Evolutionary conservation across 495 filamentous ascomycete species (phyloP).

Genomic region (Cetradonia linearis): DNA sequence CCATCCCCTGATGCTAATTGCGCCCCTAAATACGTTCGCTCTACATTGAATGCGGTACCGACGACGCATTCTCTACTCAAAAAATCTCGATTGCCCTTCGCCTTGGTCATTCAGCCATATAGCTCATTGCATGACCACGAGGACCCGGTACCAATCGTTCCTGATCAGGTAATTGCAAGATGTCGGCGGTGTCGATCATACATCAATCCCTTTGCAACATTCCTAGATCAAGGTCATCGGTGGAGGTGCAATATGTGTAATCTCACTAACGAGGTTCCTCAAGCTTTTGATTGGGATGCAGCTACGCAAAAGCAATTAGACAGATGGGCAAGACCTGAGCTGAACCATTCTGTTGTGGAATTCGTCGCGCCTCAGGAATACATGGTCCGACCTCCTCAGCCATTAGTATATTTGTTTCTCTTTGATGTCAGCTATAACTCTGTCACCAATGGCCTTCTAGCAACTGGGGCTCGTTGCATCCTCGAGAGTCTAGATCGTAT

Average conservation of each 20-base stretch:
- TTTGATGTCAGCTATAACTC: slow-evolving; percentile 93
- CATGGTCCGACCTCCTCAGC: slow-evolving; percentile 96
- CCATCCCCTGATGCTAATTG: slow-evolving; percentile 89
- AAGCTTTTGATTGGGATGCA: slow-evolving; percentile 97
- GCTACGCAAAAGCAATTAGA: slow-evolving; percentile 81
- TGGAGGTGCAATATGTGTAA: slow-evolving; percentile 99
- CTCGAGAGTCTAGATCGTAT: slow-evolving; percentile 92
- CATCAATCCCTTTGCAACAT: slow-evolving; percentile 94
- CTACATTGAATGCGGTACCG: slow-evolving; percentile 85
- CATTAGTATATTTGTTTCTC: slow-evolving; percentile 94
- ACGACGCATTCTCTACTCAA: slow-evolving; percentile 86
- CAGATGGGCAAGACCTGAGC: slow-evolving; percentile 75
- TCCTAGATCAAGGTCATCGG: slow-evolving; percentile 91
- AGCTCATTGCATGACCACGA: slow-evolving; percentile 84
- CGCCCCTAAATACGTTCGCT: slow-evolving; percentile 87
- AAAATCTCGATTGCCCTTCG: slow-evolving; percentile 91
- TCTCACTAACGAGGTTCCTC: slow-evolving; percentile 94
- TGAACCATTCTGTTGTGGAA: slow-evolving; percentile 91
- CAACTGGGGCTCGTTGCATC: slow-evolving; percentile 87
- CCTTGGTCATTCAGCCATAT: slow-evolving; percentile 92
- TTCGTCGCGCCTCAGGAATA: slow-evolving; percentile 98
- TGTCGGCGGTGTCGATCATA: slow-evolving; percentile 93
- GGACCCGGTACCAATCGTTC: slow-evolving; percentile 80
- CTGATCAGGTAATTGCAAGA: slow-evolving; percentile 93
- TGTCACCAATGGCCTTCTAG: slow-evolving; percentile 85